Evolutionary conservation across 2,329 filamentous ascomycete species (phyloP).

Genomic region (Chaetomium strumarium): DNA sequence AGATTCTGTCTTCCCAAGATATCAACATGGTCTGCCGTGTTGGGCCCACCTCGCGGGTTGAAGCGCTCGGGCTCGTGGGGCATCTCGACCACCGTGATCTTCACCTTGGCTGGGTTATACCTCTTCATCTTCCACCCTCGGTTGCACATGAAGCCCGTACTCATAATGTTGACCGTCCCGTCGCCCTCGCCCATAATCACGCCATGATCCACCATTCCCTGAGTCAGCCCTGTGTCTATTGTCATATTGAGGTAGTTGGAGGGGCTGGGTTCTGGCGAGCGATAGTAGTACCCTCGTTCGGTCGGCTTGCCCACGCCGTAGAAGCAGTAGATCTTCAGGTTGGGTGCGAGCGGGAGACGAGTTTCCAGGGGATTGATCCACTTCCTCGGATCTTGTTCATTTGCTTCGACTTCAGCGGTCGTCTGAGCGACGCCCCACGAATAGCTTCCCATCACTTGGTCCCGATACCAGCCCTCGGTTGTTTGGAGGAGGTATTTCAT

Average conservation of each 20-base stretch:
- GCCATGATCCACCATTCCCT: constrained; percentile 67
- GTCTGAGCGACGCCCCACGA: constrained; percentile 86
- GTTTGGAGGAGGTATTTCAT: constrained; percentile 72
- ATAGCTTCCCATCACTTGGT: constrained; percentile 68
- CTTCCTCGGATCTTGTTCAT: constrained; percentile 69
- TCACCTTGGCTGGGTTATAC: constrained; percentile 80
- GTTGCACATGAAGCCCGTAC: constrained; percentile 92
- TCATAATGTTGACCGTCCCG: constrained; percentile 90
- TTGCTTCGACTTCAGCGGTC: constrained; percentile 70
- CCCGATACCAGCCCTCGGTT: constrained; percentile 78
- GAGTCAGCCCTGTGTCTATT: constrained; percentile 60
- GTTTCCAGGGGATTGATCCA: constrained; percentile 96
- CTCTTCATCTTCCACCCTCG: constrained; percentile 90
- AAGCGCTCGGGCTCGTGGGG: constrained; percentile 91
- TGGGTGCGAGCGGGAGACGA: constrained; percentile 77
- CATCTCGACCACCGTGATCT: constrained; percentile 90
- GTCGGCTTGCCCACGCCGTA: constrained; percentile 93
- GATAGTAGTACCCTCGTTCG: constrained; percentile 89
- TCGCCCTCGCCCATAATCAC: constrained; percentile 96
- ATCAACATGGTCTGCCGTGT: constrained; percentile 87
- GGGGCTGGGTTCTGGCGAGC: constrained; percentile 56
- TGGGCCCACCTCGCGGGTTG: constrained; percentile 67
- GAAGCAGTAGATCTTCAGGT: constrained; percentile 94
- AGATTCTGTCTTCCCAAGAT: constrained; percentile 83
- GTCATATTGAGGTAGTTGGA: constrained; percentile 67